Percentiles rank a stretch among this genome's conserved stretches.
phyloP scores from a whole-genome alignment of 768 basidiomycete species.

The Lentinula sp. region DNA sequence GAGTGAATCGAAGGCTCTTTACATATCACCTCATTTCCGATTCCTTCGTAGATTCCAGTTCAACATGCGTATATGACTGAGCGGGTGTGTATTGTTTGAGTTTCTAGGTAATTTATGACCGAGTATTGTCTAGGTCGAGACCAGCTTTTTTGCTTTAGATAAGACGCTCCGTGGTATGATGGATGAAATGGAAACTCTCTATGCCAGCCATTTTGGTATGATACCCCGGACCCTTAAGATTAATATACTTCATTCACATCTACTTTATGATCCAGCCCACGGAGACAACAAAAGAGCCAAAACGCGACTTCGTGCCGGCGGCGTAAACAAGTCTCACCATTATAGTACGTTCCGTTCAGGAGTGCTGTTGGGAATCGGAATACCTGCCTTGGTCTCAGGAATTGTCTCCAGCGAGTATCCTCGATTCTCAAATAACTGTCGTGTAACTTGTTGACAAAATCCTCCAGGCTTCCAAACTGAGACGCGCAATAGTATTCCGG shows the following conservation, averaged over 20 bases:
- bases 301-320: constrained; percentile 51
- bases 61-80: constrained; percentile 78
- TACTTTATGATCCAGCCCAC: constrained; percentile 22
- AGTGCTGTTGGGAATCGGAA: constrained; percentile 59
- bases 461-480: constrained; percentile 46
- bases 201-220: constrained; percentile 72
- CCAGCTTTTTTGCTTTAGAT: constrained; percentile 61
- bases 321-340: constrained; percentile 52
- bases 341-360: constrained; percentile 74
- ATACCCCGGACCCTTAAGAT: constrained; percentile 6
- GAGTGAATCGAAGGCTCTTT: constrained; percentile 2
- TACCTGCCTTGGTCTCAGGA: constrained; percentile 64
- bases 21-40: background rate
- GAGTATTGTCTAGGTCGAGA: constrained; percentile 44
- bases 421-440: background rate
- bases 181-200: constrained; percentile 70
- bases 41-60: constrained; percentile 47
- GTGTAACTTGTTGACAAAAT: background rate
- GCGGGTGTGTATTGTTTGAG: constrained; percentile 36
- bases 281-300: constrained; percentile 81
- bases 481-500: constrained; percentile 49
- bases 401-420: constrained; percentile 46
- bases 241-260: background rate
- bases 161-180: constrained; percentile 59
- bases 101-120: background rate